phyloP scores from a whole-genome alignment of 2,329 filamentous ascomycete species.

The Blumeriella jaapii region DNA sequence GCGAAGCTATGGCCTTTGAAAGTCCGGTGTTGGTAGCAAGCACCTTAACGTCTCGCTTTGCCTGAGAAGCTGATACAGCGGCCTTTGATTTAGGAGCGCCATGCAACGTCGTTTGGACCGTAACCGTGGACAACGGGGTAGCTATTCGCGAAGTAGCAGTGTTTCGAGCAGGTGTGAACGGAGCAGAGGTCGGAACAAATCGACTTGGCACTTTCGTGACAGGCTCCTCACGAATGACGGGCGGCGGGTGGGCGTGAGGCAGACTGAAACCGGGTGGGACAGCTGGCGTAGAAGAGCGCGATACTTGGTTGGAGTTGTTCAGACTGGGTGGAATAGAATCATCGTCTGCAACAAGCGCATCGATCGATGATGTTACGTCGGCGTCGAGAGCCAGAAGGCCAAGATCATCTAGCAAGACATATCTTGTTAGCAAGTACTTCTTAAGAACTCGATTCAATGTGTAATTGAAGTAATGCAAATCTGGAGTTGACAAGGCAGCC shows the following conservation, averaged over 20 bases:
- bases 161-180: constrained; percentile 23
- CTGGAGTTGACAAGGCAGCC: constrained; percentile 15
- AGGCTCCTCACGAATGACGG: constrained; percentile 18
- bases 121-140: constrained; percentile 23
- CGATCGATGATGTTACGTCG: constrained; percentile 48
- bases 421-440: constrained; percentile 20
- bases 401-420: constrained; percentile 44
- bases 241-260: constrained; percentile 30
- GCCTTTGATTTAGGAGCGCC: constrained; percentile 1
- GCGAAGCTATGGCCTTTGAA: constrained; percentile 33
- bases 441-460: background rate
- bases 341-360: constrained; percentile 54
- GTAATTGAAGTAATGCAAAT: constrained; percentile 1
- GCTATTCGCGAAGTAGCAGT: constrained; percentile 17
- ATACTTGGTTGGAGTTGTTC: constrained; percentile 15
- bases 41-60: constrained; percentile 35
- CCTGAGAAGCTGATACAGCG: constrained; percentile 18
- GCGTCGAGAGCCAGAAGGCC: constrained; percentile 47
- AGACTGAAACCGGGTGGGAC: constrained; percentile 35
- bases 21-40: constrained; percentile 35
- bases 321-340: constrained; percentile 12
- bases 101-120: constrained; percentile 18
- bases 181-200: constrained; percentile 21
- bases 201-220: constrained; percentile 17
- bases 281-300: constrained; percentile 29